These are phyloP conservation scores for Tetraselmis striata DNA, from an alignment of 139 green algal genomes.

Conservation along the genomic window DNA sequence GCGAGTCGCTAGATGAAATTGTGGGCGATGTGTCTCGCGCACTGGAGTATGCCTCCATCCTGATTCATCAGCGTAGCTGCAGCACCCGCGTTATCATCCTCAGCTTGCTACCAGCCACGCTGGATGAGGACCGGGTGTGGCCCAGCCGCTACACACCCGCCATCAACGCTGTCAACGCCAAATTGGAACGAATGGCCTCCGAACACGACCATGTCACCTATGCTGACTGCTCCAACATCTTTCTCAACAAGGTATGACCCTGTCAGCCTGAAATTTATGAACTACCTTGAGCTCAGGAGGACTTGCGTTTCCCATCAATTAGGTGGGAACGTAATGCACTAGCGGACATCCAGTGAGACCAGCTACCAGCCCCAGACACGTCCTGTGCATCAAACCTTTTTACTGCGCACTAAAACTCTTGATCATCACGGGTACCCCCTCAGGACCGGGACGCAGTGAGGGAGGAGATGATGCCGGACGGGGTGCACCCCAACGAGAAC, in stretches of 20 bases:
- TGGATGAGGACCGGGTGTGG: background rate
- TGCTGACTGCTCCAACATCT: background rate
- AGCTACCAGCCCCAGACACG: too few species aligned
- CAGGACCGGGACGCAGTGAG: background rate
- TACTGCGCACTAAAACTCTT: too few species aligned
- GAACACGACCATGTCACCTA: background rate
- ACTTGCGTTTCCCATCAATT: too few species aligned
- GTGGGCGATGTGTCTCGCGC: background rate
- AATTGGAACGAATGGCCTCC: background rate
- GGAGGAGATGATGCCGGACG: background rate
- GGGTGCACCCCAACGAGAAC: background rate
- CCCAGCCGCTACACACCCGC: background rate
- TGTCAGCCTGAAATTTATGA: too few species aligned
- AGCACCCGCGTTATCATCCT: background rate
- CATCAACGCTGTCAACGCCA: background rate
- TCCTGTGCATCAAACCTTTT: too few species aligned
- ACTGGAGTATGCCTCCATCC: background rate
- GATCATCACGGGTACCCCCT: too few species aligned
- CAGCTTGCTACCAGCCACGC: background rate
- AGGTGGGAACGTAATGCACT: too few species aligned
- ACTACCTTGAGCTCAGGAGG: too few species aligned
- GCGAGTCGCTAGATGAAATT: background rate
- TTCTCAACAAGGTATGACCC: background rate
- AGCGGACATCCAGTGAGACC: too few species aligned
- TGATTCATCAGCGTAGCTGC: background rate